Percentiles rank a stretch among this genome's conserved stretches.
These are phyloP conservation scores for Aegle marmelos DNA, from an alignment of 345 rosid genomes.

Conservation along the genomic window DNA sequence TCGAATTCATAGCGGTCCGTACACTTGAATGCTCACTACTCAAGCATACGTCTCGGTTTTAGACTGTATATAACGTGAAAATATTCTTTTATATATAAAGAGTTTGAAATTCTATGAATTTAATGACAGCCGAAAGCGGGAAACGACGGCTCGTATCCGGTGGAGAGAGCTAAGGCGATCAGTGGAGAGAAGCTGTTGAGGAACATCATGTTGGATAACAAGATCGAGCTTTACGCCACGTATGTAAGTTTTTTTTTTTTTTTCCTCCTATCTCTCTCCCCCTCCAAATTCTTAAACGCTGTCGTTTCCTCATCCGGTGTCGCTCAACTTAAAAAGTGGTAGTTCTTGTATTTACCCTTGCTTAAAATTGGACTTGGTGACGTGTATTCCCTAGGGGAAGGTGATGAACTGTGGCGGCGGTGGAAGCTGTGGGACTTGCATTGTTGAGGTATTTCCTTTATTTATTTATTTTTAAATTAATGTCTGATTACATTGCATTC, in stretches of 20 bases:
- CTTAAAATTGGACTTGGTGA: not conserved
- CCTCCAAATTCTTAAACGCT: not conserved
- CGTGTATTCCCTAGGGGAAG: conserved; percentile 55
- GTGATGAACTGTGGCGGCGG: conserved; percentile 95
- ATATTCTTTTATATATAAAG: not conserved
- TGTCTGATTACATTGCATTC: too few species aligned
- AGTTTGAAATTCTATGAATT: not conserved
- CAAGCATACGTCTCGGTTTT: not conserved
- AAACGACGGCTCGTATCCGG: conserved; percentile 58
- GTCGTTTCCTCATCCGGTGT: not conserved
- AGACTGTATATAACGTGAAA: not conserved
- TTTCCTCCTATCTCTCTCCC: too few species aligned
- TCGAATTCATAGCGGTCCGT: conserved; percentile 68
- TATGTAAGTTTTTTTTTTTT: conserved; percentile 50
- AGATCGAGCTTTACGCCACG: conserved; percentile 79
- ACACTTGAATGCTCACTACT: not conserved
- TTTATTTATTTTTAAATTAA: too few species aligned
- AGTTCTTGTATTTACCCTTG: not conserved
- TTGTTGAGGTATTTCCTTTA: conserved; percentile 59
- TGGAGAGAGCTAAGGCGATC: conserved; percentile 56
- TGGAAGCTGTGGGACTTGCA: conserved; percentile 95
- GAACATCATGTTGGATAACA: conserved; percentile 75
- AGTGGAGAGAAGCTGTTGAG: conserved; percentile 84
- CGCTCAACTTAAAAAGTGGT: not conserved
- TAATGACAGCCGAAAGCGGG: conserved; percentile 59